A percentile compares a stretch with the other conserved stretches of the same genome.
Evolutionary conservation across 139 green algal genomes (phyloP).

Genomic region (Prasinococcaceae sp.): DNA sequence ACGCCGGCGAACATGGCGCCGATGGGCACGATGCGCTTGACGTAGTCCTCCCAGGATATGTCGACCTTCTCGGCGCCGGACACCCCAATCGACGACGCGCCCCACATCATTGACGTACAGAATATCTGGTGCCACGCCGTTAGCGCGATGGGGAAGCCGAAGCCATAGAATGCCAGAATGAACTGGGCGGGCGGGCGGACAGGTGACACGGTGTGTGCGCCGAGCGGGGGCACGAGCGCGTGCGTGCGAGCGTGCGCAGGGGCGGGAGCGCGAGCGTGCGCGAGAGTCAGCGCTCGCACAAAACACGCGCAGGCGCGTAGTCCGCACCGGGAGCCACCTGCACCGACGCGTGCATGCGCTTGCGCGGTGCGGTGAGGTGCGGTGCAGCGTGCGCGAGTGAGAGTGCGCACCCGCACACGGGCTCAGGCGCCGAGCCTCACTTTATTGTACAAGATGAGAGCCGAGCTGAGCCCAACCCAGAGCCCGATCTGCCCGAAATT

Average conservation of each 20-base stretch:
- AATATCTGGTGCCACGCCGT: slow-evolving; percentile 83
- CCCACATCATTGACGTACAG: slow-evolving; percentile 34
- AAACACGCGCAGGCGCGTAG: slow-evolving; percentile 37
- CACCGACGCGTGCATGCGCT: too few relatives aligned
- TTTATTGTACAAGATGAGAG: slow-evolving; percentile 92
- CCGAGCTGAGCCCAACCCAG: slow-evolving; percentile 59
- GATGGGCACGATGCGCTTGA: slow-evolving; percentile 61
- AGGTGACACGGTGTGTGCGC: not conserved
- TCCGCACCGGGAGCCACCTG: not conserved
- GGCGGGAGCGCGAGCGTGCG: not conserved
- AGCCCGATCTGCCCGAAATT: slow-evolving; percentile 52
- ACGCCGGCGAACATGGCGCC: slow-evolving; percentile 71
- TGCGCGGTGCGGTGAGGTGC: too few relatives aligned
- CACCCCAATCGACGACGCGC: not conserved
- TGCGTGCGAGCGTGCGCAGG: too few relatives aligned
- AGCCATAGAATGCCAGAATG: slow-evolving; percentile 50
- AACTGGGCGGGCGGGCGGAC: not conserved
- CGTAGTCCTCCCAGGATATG: slow-evolving; percentile 5
- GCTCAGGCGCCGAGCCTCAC: too few relatives aligned
- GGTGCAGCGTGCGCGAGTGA: too few relatives aligned
- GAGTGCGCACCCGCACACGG: too few relatives aligned
- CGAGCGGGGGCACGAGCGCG: too few relatives aligned
- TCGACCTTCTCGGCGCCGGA: not conserved
- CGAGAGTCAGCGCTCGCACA: not conserved
- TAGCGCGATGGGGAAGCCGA: slow-evolving; percentile 73